A percentile compares a stretch with the other conserved stretches of the same genome.
phyloP scores from a whole-genome alignment of 371 early-diverging fungal genomes.

The Capniomyces stellatus region DNA sequence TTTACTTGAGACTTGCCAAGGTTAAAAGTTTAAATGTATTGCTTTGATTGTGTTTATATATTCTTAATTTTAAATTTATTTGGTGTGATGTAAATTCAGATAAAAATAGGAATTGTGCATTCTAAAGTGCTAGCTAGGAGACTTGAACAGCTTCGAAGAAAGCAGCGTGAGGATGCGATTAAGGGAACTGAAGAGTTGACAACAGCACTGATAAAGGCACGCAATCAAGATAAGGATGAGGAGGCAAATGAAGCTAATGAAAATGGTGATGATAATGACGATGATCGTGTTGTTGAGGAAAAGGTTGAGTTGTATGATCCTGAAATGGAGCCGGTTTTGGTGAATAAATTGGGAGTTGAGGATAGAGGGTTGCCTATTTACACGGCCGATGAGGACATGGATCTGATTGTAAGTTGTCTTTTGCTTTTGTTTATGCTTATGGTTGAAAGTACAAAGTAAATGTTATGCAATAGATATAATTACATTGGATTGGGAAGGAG shows the following conservation, averaged over 20 bases:
- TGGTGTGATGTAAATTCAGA: slow-evolving; percentile 15
- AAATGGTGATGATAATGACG: not conserved
- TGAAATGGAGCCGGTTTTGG: not conserved
- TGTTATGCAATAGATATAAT: too few species aligned
- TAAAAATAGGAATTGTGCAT: too few species aligned
- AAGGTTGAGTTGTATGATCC: not conserved
- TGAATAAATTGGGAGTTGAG: not conserved
- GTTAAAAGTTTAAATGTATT: too few species aligned
- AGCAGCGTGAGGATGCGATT: slow-evolving; percentile 42
- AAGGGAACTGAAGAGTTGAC: slow-evolving; percentile 48
- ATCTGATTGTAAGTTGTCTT: too few species aligned
- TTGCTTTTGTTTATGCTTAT: too few species aligned
- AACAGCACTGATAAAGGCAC: slow-evolving; percentile 18
- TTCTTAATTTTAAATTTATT: not conserved
- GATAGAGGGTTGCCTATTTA: not conserved
- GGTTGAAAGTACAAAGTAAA: too few species aligned
- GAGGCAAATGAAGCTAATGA: too few species aligned
- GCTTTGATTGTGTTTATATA: too few species aligned
- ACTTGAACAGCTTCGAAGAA: slow-evolving; percentile 38
- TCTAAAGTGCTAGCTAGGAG: slow-evolving; percentile 40
- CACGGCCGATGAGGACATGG: not conserved
- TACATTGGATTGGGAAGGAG: too few species aligned
- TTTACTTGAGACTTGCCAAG: too few species aligned
- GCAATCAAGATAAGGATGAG: too few species aligned
- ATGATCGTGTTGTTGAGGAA: not conserved